phyloP scores from a whole-genome alignment of 306 rosid genomes.

The Vigna trinervia region DNA sequence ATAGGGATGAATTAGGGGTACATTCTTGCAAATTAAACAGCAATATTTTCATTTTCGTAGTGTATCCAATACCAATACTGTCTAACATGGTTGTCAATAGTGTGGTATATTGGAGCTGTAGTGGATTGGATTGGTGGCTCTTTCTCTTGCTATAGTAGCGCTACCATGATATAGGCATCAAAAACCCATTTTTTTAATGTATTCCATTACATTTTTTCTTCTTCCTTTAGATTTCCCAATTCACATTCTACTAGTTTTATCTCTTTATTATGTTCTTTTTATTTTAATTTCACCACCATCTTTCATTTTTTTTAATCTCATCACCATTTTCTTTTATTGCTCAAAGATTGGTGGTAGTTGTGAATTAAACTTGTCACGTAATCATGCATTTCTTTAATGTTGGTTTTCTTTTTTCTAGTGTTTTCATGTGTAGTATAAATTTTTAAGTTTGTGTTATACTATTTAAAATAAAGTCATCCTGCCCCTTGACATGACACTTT shows the following conservation, averaged over 20 bases:
- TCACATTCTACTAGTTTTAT: background rate
- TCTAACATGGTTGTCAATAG: background rate
- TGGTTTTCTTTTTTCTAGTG: background rate
- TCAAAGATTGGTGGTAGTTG: background rate
- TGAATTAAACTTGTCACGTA: background rate
- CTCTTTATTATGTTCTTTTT: background rate
- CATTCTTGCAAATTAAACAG: background rate
- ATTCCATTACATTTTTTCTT: background rate
- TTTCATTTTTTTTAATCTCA: background rate
- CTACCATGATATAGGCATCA: background rate
- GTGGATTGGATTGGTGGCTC: background rate
- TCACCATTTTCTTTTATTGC: background rate
- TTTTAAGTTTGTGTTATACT: background rate
- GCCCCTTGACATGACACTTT: background rate
- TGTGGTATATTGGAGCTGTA: background rate
- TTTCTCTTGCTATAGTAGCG: background rate
- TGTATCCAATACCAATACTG: background rate
- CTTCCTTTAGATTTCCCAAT: background rate
- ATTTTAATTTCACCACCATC: background rate
- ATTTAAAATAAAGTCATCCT: background rate
- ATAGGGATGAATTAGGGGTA: conserved; percentile 1
- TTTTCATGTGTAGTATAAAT: background rate
- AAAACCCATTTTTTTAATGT: background rate
- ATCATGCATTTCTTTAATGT: background rate
- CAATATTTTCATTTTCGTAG: background rate